phyloP scores from a whole-genome alignment of 768 basidiomycete species.

The Solioccasus polychromus region DNA sequence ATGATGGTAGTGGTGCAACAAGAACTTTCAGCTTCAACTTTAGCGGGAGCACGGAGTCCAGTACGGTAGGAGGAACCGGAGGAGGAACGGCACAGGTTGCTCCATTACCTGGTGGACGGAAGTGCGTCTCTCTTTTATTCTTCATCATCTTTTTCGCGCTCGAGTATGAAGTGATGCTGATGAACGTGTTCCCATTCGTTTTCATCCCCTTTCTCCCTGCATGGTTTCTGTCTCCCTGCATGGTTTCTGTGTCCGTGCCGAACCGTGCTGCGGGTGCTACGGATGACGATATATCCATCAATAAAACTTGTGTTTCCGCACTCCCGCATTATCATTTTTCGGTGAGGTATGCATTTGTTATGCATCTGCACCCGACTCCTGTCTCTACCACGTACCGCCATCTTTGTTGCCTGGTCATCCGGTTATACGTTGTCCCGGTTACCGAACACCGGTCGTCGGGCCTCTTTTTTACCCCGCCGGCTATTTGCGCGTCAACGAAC shows the following conservation, averaged over 20 bases:
- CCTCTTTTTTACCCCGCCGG: conserved; percentile 14
- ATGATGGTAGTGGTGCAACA: conserved; percentile 1
- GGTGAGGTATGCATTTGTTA: not conserved
- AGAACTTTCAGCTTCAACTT: not conserved
- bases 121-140: conserved; percentile 22
- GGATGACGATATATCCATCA: not conserved
- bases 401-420: not conserved
- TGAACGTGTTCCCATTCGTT: not conserved
- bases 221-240: not conserved
- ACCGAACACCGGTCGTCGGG: conserved; percentile 6
- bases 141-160: not conserved
- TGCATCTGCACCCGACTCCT: not conserved
- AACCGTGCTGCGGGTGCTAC: not conserved
- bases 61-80: conserved; percentile 5
- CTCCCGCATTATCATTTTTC: not conserved
- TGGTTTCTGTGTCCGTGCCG: not conserved
- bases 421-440: conserved; percentile 11
- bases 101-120: conserved; percentile 21
- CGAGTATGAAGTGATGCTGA: conserved; percentile 11
- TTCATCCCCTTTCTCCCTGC: not conserved
- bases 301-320: not conserved
- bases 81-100: conserved; percentile 5
- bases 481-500: conserved; percentile 4
- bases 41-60: not conserved
- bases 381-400: not conserved